phyloP scores from a whole-genome alignment of 202 grass and related monocot species.

The Elaeis oleifera region DNA sequence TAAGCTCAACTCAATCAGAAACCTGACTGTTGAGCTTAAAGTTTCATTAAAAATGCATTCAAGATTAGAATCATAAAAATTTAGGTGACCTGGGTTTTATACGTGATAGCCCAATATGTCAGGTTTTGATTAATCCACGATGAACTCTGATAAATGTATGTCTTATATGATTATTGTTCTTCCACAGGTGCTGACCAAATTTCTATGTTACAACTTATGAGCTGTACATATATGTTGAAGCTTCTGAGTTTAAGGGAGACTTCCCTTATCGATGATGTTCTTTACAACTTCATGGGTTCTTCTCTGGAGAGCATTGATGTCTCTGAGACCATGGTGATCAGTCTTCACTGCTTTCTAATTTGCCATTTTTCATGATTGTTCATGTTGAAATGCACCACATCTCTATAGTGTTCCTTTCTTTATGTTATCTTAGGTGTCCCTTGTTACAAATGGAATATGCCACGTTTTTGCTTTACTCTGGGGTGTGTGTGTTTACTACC shows the following conservation, averaged over 20 bases:
- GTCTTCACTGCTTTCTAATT: constrained; percentile 16
- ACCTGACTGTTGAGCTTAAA: too few relatives aligned
- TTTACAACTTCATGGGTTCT: constrained; percentile 42
- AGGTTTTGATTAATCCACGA: too few relatives aligned
- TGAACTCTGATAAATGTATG: too few relatives aligned
- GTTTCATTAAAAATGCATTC: too few relatives aligned
- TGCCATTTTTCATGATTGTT: neutral
- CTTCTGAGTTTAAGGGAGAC: constrained; percentile 59
- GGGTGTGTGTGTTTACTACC: too few relatives aligned
- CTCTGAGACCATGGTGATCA: constrained; percentile 65
- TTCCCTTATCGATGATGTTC: constrained; percentile 41
- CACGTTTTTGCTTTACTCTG: too few relatives aligned
- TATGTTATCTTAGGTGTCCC: constrained; percentile 14
- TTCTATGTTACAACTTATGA: constrained; percentile 56
- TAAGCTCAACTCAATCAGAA: too few relatives aligned
- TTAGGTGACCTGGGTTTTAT: too few relatives aligned
- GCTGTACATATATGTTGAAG: constrained; percentile 35
- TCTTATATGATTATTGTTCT: neutral
- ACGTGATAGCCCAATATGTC: too few relatives aligned
- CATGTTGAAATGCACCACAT: neutral
- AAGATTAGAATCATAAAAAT: too few relatives aligned
- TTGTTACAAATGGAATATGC: too few relatives aligned
- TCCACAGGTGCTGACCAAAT: constrained; percentile 39
- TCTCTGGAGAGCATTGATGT: constrained; percentile 65
- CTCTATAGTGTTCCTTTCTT: constrained; percentile 6